Evolutionary conservation across 257 asterid species (phyloP).

Genomic region (Ballota nigra): DNA sequence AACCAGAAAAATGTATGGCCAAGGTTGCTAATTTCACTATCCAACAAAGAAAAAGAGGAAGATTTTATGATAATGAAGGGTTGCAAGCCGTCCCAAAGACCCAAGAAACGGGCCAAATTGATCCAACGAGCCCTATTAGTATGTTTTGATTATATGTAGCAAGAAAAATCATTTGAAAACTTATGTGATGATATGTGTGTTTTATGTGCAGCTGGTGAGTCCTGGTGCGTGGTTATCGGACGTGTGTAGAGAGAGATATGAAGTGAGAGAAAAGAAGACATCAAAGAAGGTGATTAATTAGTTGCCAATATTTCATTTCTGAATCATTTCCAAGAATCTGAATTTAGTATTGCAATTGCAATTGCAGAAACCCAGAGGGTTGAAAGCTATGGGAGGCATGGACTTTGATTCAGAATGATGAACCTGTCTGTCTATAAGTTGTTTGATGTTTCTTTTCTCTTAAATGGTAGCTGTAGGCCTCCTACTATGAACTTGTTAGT

Average conservation of each 20-base stretch:
- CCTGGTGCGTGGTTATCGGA: conserved; percentile 77
- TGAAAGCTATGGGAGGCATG: conserved; percentile 68
- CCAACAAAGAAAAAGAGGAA: conserved; percentile 76
- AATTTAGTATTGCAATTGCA: background rate
- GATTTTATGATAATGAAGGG: conserved; percentile 78
- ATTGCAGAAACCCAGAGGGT: conserved; percentile 66
- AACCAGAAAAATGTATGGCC: conserved; percentile 58
- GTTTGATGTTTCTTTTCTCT: background rate
- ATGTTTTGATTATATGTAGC: conserved; percentile 1
- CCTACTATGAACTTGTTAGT: background rate
- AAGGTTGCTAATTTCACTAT: conserved; percentile 48
- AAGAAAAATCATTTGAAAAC: background rate
- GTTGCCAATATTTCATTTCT: background rate
- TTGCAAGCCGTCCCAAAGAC: conserved; percentile 78
- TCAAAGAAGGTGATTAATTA: conserved; percentile 44
- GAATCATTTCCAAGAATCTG: background rate
- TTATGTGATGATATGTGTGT: background rate
- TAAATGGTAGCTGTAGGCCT: background rate
- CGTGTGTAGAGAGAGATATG: conserved; percentile 63
- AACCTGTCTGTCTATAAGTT: background rate
- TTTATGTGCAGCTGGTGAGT: conserved; percentile 31
- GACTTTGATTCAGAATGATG: conserved; percentile 65
- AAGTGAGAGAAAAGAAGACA: conserved; percentile 74
- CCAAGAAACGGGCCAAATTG: conserved; percentile 68
- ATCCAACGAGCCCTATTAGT: conserved; percentile 58